Evolutionary conservation across 2,329 filamentous ascomycete genomes (phyloP).

Genomic region (Clarireedia paspali): DNA sequence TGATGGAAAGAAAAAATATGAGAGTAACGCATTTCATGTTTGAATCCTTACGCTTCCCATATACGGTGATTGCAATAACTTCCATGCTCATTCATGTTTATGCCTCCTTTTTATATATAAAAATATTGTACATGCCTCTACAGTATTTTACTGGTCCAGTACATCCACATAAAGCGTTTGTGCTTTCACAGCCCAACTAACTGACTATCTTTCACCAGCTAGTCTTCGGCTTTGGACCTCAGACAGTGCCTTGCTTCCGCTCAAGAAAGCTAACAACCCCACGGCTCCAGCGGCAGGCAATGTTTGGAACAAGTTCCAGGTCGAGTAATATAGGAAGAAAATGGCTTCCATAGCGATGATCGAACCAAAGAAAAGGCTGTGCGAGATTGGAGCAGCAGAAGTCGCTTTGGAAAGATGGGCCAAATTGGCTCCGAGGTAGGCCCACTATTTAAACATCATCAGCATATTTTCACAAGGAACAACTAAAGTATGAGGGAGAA

Average conservation of each 20-base stretch:
- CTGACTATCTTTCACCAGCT: constrained; percentile 40
- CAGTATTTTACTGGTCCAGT: background rate
- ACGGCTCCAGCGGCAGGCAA: constrained; percentile 66
- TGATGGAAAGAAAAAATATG: background rate
- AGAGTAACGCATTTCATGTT: background rate
- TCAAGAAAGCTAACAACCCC: constrained; percentile 68
- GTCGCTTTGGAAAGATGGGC: constrained; percentile 71
- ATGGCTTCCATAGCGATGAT: constrained; percentile 81
- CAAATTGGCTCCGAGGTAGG: constrained; percentile 73
- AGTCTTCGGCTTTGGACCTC: constrained; percentile 87
- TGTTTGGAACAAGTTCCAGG: constrained; percentile 86
- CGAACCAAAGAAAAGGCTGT: constrained; percentile 78
- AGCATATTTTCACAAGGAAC: constrained; percentile 19
- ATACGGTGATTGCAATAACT: no score
- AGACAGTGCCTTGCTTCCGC: constrained; percentile 80
- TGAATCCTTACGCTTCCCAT: background rate
- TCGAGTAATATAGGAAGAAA: constrained; percentile 90
- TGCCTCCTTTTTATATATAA: background rate
- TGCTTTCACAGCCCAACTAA: background rate
- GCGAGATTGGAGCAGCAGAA: constrained; percentile 67
- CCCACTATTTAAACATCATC: constrained; percentile 51
- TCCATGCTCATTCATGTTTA: no score
- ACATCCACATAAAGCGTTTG: background rate
- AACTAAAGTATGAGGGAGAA: background rate
- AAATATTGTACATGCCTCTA: constrained; percentile 2